Percentiles rank a stretch among this genome's conserved stretches.
phyloP scores from a whole-genome alignment of 139 green algal species.

The Micractinium conductrix region DNA sequence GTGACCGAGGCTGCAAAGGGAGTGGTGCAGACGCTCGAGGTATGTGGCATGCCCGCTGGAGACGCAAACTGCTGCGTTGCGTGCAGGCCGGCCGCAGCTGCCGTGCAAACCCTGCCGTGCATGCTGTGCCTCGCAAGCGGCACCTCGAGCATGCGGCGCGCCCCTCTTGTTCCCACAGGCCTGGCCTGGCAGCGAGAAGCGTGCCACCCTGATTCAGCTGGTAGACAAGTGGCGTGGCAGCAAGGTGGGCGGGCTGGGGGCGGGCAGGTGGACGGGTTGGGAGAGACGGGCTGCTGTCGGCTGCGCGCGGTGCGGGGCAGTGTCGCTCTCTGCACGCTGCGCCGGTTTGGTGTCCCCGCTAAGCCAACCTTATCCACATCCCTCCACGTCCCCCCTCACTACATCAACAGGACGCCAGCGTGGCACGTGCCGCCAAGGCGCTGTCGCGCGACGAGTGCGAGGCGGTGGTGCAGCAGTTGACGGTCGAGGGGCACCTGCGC shows the following conservation, averaged over 20 bases:
- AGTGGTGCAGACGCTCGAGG: constrained; percentile 28
- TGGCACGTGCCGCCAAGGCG: constrained; percentile 21
- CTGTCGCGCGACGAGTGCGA: constrained; percentile 51
- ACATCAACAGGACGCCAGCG: neutral
- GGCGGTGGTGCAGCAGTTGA: constrained; percentile 39
- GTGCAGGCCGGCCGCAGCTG: neutral
- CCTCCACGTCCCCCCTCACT: neutral
- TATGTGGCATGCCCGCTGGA: neutral
- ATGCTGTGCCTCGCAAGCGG: neutral
- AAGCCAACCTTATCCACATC: too few relatives aligned
- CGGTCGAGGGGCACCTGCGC: constrained; percentile 34
- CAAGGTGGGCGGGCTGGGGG: constrained; percentile 47
- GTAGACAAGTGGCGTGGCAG: constrained; percentile 60
- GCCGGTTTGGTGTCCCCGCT: too few relatives aligned
- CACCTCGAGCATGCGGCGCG: too few relatives aligned
- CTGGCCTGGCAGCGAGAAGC: constrained; percentile 45
- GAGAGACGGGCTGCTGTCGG: too few relatives aligned
- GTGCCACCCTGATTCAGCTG: constrained; percentile 69
- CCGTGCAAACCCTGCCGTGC: neutral
- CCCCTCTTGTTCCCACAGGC: neutral
- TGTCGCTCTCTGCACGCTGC: neutral
- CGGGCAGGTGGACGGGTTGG: neutral
- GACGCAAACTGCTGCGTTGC: neutral
- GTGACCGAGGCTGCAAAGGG: constrained; percentile 38
- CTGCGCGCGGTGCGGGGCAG: too few relatives aligned